Evolutionary conservation across 768 basidiomycete species (phyloP), one percentile per base, ranked within the genome.

Genomic region (Lactarius psammicola): DNA sequence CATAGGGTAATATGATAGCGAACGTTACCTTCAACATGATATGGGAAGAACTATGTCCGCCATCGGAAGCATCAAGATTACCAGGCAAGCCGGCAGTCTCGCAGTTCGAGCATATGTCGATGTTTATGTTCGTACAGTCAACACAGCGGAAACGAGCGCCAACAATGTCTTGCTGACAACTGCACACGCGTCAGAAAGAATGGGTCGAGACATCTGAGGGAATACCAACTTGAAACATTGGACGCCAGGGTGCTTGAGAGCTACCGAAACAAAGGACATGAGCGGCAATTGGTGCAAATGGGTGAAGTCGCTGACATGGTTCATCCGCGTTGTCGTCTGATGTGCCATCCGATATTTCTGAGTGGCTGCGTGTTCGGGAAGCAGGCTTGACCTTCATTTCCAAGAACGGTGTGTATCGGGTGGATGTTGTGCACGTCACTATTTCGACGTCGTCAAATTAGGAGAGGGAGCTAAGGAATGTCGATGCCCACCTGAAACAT

Each of bases 131-230:
- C 46, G 44, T 51, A 73, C 95, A 98, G 26, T 92, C 86, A 11
- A 92, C 91, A 71, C 95, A 98, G 71, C 94, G 95, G 76, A 94
- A 97, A 4, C 92, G 84, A 18, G 94, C 92, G 20, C 95, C 95
- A 30, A 95, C 84, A 68, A 98, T 95, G 69, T 94, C 93, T 69
- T 88, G 86, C 65, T 90, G 78, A 74, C 95, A 98, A 71, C 95
- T 95, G 36, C 30, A 17, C 11, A 18, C 6, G 5, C n/a, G 71
- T 23, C 57, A 56, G 54, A 38, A 9, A n/a, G 26, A 31, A 10
- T 49, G 31, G 33, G 36, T 72, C 23, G 60, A 33, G 46, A 10
- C n/a, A n/a, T n/a, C n/a, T n/a, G 30, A n/a, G 61, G 2, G 53
- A 55, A 15, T n/a, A 63, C 69, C 23, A 26, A 70, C 69, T 70